Conservation (phyloP, 2,329 filamentous ascomycete species). For the Graphilbum ipis-grandicollis region DNA sequence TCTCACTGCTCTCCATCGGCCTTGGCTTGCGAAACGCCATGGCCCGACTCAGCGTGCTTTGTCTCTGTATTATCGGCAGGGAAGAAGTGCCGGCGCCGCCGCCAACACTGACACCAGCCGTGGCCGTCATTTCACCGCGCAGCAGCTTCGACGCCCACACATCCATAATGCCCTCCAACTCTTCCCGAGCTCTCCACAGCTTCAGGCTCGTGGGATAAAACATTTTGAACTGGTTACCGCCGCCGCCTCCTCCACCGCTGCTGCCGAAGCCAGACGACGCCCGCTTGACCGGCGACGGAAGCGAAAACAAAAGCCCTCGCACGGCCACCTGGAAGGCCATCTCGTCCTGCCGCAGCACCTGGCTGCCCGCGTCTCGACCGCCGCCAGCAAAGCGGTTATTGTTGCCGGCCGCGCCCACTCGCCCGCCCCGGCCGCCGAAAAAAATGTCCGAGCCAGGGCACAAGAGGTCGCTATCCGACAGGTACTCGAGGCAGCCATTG, state of each 20-base stretch:
- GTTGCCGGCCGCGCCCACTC: too few relatives aligned
- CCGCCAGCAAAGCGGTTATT: constrained; percentile 22
- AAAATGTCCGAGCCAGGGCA: constrained; percentile 54
- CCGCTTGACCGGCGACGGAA: constrained; percentile 76
- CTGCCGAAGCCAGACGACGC: constrained; percentile 28
- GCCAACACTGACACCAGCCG: too few relatives aligned
- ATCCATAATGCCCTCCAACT: constrained; percentile 58
- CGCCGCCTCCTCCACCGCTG: constrained; percentile 19
- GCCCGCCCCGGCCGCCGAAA: constrained; percentile 40
- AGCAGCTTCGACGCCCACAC: constrained; percentile 47
- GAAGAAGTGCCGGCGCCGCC: constrained; percentile 2
- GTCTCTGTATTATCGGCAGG: constrained; percentile 15
- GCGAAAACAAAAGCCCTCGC: constrained; percentile 65
- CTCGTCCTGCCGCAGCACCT: constrained; percentile 77
- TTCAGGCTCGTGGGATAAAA: constrained; percentile 78
- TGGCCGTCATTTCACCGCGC: constrained; percentile 38
- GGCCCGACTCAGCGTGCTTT: constrained; percentile 26
- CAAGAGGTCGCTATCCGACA: constrained; percentile 80
- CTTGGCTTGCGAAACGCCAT: constrained; percentile 29
- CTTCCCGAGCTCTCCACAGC: constrained; percentile 69
- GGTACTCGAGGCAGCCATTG: constrained; percentile 66
- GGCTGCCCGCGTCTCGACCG: constrained; percentile 44
- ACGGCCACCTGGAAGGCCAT: constrained; percentile 86
- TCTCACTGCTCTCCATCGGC: constrained; percentile 2
- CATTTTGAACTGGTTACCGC: constrained; percentile 63